Evolutionary conservation across 768 basidiomycete species (phyloP).

Genomic region (Russula abietina): DNA sequence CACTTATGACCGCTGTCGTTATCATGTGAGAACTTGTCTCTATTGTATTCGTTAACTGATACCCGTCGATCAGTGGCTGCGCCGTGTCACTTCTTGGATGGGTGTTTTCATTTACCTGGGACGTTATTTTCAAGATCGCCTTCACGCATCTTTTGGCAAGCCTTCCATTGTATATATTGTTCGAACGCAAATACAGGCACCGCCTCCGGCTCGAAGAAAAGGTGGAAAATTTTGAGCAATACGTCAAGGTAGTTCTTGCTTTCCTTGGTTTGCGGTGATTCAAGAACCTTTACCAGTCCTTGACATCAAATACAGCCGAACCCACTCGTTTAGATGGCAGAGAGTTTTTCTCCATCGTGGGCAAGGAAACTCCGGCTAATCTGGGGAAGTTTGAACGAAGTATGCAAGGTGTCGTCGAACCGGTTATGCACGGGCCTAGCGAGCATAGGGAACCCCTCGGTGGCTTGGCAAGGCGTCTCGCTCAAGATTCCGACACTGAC

Average conservation of each 20-base stretch:
- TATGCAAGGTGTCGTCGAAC: too few species aligned
- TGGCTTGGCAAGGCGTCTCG: too few species aligned
- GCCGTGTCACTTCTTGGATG: neutral
- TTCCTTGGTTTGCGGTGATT: neutral
- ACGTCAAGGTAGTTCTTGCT: neutral
- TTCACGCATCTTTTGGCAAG: neutral
- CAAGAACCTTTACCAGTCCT: neutral
- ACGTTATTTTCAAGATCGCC: neutral
- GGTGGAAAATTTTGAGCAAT: neutral
- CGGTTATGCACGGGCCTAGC: too few species aligned
- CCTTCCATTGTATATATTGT: neutral
- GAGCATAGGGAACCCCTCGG: too few species aligned
- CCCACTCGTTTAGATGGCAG: too few species aligned
- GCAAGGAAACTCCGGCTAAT: too few species aligned
- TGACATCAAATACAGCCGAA: neutral
- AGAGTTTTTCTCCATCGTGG: too few species aligned
- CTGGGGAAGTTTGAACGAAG: too few species aligned
- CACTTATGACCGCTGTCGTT: neutral
- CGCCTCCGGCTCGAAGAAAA: neutral
- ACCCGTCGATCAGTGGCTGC: neutral
- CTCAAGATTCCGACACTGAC: too few species aligned
- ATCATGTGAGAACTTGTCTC: neutral
- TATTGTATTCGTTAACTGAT: neutral
- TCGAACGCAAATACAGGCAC: neutral
- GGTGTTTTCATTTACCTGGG: neutral